Evolutionary conservation across 495 filamentous ascomycete species (phyloP), one percentile per base, ranked within the genome.

Genomic region (Clohesyomyces aquaticus): DNA sequence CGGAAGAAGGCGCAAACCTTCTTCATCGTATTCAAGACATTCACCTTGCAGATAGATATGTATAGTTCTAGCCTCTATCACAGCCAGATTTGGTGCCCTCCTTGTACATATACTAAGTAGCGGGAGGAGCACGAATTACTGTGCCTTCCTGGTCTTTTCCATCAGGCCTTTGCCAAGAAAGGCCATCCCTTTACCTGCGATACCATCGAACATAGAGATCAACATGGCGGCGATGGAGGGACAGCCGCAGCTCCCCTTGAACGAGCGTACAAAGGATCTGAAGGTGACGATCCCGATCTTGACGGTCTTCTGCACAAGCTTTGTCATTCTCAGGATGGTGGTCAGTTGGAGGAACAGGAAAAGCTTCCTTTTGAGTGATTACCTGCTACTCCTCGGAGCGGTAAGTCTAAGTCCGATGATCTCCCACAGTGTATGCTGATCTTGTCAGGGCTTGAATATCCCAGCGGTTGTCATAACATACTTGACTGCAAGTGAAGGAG

Each of bases 291-390:
- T 46, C 42, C 42, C 41, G 8, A 48, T 46, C 43, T 35, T 59
- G 41, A 41, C 29, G 18, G n/a, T 43, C 2, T 38, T 55, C 32
- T 55, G 22, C n/a, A 59, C 42, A 23, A 35, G 19, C 4, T 59
- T 59, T 21, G 43, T 59, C 16, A 12, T 29, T 18, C 21, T 47
- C 42, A 21, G 55, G 11, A 23, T 59, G 42, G 28, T 26, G 9
- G 55, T 59, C 28, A 59, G 55, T 43, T 59, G 1, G 1, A 59
- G 25, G 35, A 49, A 47, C 16, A 59, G 32, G 42, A 49, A 42
- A 19, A 19, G 26, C 11, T 47, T 48, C 22, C 42, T 49, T 6
- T 22, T 59, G 23, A 59, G 22, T 23, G 55, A 59, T 26, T 59
- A 59, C 21, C 55, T 59, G 9, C 42, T 59, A 19, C 6, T 59